These are phyloP conservation scores for Colletotrichum falcatum DNA, from an alignment of 2,329 filamentous ascomycete genomes.

Conservation along the genomic window DNA sequence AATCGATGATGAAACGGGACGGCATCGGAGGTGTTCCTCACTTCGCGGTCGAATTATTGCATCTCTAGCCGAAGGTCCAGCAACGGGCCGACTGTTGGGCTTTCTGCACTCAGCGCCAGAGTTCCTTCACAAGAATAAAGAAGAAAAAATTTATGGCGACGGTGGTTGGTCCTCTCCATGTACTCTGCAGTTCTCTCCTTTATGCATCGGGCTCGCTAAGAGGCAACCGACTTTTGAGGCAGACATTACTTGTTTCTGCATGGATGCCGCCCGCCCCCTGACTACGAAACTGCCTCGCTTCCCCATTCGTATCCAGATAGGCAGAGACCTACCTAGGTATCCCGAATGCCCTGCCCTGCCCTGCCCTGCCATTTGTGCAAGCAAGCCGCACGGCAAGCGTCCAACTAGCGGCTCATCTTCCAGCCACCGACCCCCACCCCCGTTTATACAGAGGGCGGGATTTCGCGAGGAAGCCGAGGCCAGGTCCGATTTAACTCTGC, in stretches of 20 bases:
- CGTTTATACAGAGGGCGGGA: background rate
- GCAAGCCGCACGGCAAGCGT: conserved; percentile 15
- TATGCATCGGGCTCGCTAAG: conserved; percentile 12
- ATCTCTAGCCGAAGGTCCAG: background rate
- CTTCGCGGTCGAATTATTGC: background rate
- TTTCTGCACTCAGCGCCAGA: background rate
- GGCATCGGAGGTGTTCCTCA: conserved; percentile 21
- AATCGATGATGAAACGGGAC: conserved; percentile 10
- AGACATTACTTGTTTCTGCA: background rate
- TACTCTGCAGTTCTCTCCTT: conserved; percentile 13
- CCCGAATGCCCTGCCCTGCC: background rate
- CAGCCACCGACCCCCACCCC: conserved; percentile 17
- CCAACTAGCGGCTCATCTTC: conserved; percentile 9
- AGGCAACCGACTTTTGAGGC: background rate
- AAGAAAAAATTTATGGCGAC: no score
- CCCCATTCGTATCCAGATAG: background rate
- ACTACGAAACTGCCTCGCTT: background rate
- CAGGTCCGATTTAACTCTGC: conserved; percentile 27
- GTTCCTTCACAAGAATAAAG: background rate
- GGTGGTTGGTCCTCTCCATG: background rate
- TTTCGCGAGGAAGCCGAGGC: conserved; percentile 4
- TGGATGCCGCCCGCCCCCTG: background rate
- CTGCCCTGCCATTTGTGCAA: no score
- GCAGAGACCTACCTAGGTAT: background rate
- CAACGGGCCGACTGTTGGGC: conserved; percentile 2